Evolutionary conservation across 208 protist species (phyloP), one percentile per base, ranked within the genome.

Genomic region (Porcisia hertigi): DNA sequence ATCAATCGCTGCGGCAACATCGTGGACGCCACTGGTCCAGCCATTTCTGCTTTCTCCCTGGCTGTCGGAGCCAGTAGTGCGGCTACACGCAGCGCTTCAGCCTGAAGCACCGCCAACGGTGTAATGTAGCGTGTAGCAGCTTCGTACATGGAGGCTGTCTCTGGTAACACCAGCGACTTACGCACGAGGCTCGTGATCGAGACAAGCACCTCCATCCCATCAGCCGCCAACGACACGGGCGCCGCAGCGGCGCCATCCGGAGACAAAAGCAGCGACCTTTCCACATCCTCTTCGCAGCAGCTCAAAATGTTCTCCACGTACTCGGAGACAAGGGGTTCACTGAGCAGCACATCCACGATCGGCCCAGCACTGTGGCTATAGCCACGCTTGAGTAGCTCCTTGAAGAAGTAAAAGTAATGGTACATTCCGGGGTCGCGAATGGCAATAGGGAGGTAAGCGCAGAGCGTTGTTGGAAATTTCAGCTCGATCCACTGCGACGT

Each of bases 401-500:
- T 83, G 36, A 88, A 79, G 62, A 94, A 90, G 76, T 89, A 87
- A 67, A 92, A 94, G 81, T 92, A 92, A 63, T 87, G 81, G 69
- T 92, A 85, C 67, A 80, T 65, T n/a, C 67, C 58, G 3, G 73
- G 71, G 14, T 83, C 72, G 34, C 66, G 60, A 18, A 92, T 79
- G 5, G 85, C 88, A 20, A 72, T 75, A 2, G 66, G 57, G 34
- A 88, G 63, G 47, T 84, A 71, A 9, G 80, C 82, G 54, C 74
- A 79, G 11, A 91, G 69, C 34, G 73, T 75, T 16, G 81, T 43
- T 23, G 82, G 72, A 62, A 94, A 90, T 43, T 58, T 20, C 9
- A 82, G 74, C 30, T 72, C 52, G 57, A 92, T 87, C 85, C 88
- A 94, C 43, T 76, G 81, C 3, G 75, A 77, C 1, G 88, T 91